Percentiles rank a stretch among this genome's conserved stretches.
Conservation (phyloP, 345 rosid genomes). For the Eucalyptus grandis region DNA sequence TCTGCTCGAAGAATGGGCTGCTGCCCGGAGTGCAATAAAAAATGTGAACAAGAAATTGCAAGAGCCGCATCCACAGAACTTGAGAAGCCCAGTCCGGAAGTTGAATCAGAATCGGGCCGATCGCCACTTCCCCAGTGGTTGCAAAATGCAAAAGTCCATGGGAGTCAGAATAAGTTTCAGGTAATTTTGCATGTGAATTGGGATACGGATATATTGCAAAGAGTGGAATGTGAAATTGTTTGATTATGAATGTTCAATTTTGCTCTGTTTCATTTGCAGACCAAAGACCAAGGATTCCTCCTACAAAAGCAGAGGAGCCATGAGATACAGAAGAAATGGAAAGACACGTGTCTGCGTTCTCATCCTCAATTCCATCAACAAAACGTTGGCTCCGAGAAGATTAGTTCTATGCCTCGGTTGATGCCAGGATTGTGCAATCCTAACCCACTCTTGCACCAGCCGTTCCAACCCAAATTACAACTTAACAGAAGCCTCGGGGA, state of each 20-base stretch:
- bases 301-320: slow-evolving; percentile 29
- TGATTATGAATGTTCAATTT: background rate
- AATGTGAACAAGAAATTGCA: slow-evolving; percentile 56
- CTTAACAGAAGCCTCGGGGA: slow-evolving; percentile 28
- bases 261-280: slow-evolving; percentile 11
- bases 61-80: slow-evolving; percentile 16
- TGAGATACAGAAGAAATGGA: slow-evolving; percentile 85
- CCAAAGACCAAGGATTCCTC: slow-evolving; percentile 43
- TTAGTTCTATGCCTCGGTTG: slow-evolving; percentile 28
- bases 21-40: slow-evolving; percentile 57
- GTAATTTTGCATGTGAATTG: slow-evolving; percentile 27
- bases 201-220: background rate
- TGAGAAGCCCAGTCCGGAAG: slow-evolving; percentile 29
- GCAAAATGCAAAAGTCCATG: slow-evolving; percentile 47
- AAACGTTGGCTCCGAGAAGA: slow-evolving; percentile 22
- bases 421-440: slow-evolving; percentile 35
- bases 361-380: slow-evolving; percentile 58
- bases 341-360: slow-evolving; percentile 41
- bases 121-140: slow-evolving; percentile 64
- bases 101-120: slow-evolving; percentile 29
- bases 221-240: background rate
- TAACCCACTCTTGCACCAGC: slow-evolving; percentile 42
- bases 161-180: slow-evolving; percentile 9
- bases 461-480: slow-evolving; percentile 52
- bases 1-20: slow-evolving; percentile 30